phyloP scores from a whole-genome alignment of 305 asterid species.

The Ilex paraguariensis region DNA sequence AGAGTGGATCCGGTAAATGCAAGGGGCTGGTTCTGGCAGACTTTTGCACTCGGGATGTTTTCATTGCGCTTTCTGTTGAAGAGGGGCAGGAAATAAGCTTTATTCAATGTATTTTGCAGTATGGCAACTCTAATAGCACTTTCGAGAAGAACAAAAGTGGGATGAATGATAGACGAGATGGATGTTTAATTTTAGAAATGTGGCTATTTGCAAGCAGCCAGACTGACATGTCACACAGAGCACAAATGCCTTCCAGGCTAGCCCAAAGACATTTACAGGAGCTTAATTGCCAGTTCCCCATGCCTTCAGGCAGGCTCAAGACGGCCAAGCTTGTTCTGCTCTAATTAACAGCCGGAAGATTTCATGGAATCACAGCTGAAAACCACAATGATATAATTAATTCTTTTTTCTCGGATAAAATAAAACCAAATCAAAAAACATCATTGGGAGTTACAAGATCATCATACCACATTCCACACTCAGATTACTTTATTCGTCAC shows the following conservation, averaged over 20 bases:
- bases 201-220: background rate
- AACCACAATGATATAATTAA: too few relatives aligned
- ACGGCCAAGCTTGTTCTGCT: too few relatives aligned
- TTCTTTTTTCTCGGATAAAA: too few relatives aligned
- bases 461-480: too few relatives aligned
- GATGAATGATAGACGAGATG: background rate
- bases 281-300: too few relatives aligned
- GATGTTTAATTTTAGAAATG: background rate
- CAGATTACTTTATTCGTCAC: too few relatives aligned
- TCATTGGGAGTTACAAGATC: background rate
- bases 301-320: too few relatives aligned
- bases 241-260: background rate
- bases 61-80: slow-evolving; percentile 65
- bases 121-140: background rate
- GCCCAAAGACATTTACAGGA: too few relatives aligned
- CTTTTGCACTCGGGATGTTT: slow-evolving; percentile 59
- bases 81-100: slow-evolving; percentile 33
- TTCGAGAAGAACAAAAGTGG: background rate
- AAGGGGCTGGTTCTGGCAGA: slow-evolving; percentile 91
- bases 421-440: too few relatives aligned
- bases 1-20: slow-evolving; percentile 80
- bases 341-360: too few relatives aligned
- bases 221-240: background rate
- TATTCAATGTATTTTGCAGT: background rate
- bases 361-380: too few relatives aligned